phyloP scores from a whole-genome alignment of 2,329 filamentous ascomycete species.

The Alternaria arbusti region DNA sequence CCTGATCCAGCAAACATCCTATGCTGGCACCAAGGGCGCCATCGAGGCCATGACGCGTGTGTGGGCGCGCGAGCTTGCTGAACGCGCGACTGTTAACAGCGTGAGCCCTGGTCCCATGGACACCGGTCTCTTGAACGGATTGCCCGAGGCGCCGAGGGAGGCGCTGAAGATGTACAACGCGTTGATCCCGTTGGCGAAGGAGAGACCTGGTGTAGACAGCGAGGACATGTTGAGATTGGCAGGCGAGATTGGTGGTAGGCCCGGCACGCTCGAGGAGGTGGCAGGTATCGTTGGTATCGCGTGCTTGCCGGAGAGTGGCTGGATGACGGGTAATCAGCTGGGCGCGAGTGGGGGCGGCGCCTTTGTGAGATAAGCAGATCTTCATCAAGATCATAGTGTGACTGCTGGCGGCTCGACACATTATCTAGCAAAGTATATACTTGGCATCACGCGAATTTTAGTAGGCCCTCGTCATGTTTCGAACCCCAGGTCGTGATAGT shows the following conservation, averaged over 20 bases:
- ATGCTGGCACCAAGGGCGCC: conserved; percentile 9
- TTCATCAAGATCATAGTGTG: too few relatives aligned
- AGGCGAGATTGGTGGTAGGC: conserved; percentile 8
- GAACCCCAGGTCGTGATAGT: too few relatives aligned
- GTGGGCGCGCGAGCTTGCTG: conserved; percentile 9
- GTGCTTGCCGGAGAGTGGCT: conserved; percentile 12
- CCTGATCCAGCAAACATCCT: conserved; percentile 12
- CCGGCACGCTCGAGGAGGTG: conserved; percentile 11
- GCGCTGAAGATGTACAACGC: conserved; percentile 10
- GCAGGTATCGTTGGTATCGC: conserved; percentile 9
- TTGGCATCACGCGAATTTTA: too few relatives aligned
- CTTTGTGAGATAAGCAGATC: too few relatives aligned
- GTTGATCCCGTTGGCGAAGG: conserved; percentile 5
- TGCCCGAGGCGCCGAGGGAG: conserved; percentile 4
- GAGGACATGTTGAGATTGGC: conserved; percentile 5
- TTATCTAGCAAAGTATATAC: too few relatives aligned
- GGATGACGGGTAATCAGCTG: conserved; percentile 14
- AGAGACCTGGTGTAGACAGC: conserved; percentile 6
- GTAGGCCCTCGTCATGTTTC: too few relatives aligned
- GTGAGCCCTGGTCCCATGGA: conserved; percentile 11
- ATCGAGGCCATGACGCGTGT: conserved; percentile 14
- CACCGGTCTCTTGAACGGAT: conserved; percentile 6
- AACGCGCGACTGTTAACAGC: conserved; percentile 9
- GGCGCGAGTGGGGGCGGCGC: conserved; percentile 11
- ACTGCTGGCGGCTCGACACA: too few relatives aligned